Evolutionary conservation across 495 filamentous ascomycete genomes (phyloP), one percentile per base, ranked within the genome.

Genomic region (Lasiosphaeria hispida): DNA sequence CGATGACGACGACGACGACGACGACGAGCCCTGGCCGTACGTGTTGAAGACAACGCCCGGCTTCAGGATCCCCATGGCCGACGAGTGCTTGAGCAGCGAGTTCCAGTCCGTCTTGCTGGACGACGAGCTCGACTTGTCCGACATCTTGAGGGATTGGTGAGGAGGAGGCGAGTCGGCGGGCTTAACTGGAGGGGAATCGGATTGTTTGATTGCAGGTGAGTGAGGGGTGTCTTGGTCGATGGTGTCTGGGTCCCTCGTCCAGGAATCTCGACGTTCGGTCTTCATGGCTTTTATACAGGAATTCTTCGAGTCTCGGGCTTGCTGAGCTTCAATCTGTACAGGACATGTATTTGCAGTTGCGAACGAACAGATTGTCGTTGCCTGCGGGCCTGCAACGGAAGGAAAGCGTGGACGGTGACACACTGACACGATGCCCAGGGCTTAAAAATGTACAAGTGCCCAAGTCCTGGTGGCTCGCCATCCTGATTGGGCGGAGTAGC

Each of bases 31-130:
- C 33, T 18, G 14, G 42, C 42, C 23, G 33, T 45, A 55, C 19
- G 53, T 37, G 42, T 55, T 57, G 44, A 64, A 64, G 48, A 64
- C 62, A 34, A 61, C 50, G 50, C 54, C 58, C 13, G 62, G 62
- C 58, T 64, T 64, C 36, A 64, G 58, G 62, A 64, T 64, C 10
- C 62, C 62, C 17, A 64, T 48, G 15, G 62, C 53, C 11, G 62
- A 64, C 8, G 62, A 64, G 62, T 64, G 58, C 51, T 58, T 61
- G 48, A 64, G 62, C 34, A 64, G 58, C 7, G 62, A 44, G 47
- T 64, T 59, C 62, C 62, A 64, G 58, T 61, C 54, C 35, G 50
- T 58, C 54, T 58, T 35, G 30, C 38, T 37, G 4, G 60, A 55
- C 10, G 55, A 48, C 11, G 50, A 45, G 48, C n/a, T 19, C 6